Percentiles rank a stretch among this genome's conserved stretches.
Evolutionary conservation across 768 basidiomycete species (phyloP).

Genomic region (Coprinopsis sp.): DNA sequence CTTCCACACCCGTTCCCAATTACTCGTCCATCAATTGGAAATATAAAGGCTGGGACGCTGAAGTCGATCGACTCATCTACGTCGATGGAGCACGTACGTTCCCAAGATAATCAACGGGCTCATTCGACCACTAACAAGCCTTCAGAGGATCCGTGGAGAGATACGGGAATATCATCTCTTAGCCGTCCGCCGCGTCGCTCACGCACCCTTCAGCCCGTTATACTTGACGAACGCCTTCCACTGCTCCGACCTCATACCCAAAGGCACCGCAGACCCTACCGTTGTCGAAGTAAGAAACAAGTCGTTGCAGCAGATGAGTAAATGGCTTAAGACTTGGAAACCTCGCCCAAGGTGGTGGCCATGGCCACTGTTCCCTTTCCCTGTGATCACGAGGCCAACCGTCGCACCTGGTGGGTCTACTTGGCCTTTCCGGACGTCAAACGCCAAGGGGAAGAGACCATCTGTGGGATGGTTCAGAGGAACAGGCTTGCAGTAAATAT

Average conservation of each 20-base stretch:
- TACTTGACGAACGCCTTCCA: slow-evolving; percentile 62
- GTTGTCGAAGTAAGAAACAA: slow-evolving; percentile 50
- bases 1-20: slow-evolving; percentile 39
- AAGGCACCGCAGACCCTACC: slow-evolving; percentile 44
- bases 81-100: slow-evolving; percentile 62
- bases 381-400: background rate
- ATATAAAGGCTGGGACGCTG: slow-evolving; percentile 63
- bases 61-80: slow-evolving; percentile 57
- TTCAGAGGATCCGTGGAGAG: slow-evolving; percentile 69
- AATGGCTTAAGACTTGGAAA: slow-evolving; percentile 38
- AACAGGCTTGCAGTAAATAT: background rate
- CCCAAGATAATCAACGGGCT: too few species aligned
- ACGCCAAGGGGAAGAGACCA: background rate
- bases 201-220: slow-evolving; percentile 50
- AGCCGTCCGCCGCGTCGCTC: slow-evolving; percentile 43
- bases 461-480: background rate
- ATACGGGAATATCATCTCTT: slow-evolving; percentile 61
- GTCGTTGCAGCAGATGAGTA: slow-evolving; percentile 47
- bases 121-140: too few species aligned
- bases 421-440: background rate
- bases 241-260: slow-evolving; percentile 50
- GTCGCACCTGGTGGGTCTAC: background rate
- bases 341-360: background rate
- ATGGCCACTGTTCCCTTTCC: background rate
- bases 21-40: slow-evolving; percentile 38